These are phyloP conservation scores for Xanthoconium separans DNA, from an alignment of 1,284 basidiomycete species.

Conservation along the genomic window DNA sequence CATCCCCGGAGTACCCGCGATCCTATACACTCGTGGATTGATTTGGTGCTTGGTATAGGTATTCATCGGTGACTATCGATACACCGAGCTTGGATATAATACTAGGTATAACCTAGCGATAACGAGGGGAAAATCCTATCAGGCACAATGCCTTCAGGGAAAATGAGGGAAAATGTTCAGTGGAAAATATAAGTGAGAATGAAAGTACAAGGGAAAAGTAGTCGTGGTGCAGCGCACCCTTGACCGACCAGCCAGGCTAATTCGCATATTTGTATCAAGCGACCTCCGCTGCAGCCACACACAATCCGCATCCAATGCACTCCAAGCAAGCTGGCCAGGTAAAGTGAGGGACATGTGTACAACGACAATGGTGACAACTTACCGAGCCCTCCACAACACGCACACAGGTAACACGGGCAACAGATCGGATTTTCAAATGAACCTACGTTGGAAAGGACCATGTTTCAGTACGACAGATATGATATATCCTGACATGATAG, in stretches of 20 bases:
- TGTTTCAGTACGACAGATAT: constrained; percentile 4
- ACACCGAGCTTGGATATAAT: neutral
- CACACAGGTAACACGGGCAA: constrained; percentile 64
- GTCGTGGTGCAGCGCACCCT: neutral
- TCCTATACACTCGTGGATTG: too few relatives aligned
- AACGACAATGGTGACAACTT: constrained; percentile 21
- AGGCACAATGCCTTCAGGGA: neutral
- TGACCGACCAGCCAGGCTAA: neutral
- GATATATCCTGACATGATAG: neutral
- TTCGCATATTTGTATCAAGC: constrained; percentile 7
- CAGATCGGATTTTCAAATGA: constrained; percentile 58
- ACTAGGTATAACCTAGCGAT: neutral
- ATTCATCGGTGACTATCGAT: neutral
- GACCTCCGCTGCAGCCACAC: constrained; percentile 46
- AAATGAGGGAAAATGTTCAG: too few relatives aligned
- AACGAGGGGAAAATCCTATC: neutral
- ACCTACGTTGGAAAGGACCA: constrained; percentile 32
- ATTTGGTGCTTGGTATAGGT: too few relatives aligned
- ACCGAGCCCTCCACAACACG: constrained; percentile 65
- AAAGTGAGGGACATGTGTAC: constrained; percentile 7
- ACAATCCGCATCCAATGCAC: constrained; percentile 55
- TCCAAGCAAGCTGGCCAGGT: constrained; percentile 46
- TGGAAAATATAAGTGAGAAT: neutral
- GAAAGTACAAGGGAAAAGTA: neutral
- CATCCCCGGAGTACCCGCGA: too few relatives aligned